Conservation (phyloP, 192 early-diverging fungal species). For the Phlyctochytrium arcticum region DNA sequence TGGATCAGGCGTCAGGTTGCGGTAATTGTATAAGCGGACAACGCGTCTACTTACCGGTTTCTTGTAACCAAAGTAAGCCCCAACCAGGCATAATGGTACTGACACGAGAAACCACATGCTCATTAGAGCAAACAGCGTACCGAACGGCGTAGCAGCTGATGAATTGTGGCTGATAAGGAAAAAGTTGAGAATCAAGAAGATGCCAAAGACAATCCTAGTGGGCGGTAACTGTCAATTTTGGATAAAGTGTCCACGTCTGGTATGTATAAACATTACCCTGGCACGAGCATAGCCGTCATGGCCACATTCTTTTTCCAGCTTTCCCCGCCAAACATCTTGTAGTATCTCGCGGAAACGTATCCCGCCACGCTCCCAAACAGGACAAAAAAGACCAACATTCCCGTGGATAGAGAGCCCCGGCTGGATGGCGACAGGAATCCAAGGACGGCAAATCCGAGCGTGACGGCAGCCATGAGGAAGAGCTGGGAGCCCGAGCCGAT, state of each 20-base stretch:
- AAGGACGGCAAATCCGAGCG: conserved; percentile 82
- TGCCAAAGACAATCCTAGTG: conserved; percentile 45
- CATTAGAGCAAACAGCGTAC: conserved; percentile 74
- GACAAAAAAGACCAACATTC: conserved; percentile 92
- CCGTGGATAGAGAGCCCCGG: conserved; percentile 88
- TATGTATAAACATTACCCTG: conserved; percentile 61
- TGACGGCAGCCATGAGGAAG: conserved; percentile 49
- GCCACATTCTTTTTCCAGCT: conserved; percentile 82
- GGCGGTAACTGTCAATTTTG: not conserved
- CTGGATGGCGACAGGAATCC: conserved; percentile 86
- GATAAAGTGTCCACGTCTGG: conserved; percentile 4
- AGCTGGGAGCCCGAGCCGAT: conserved; percentile 57
- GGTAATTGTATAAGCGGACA: not conserved
- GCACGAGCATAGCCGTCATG: conserved; percentile 78
- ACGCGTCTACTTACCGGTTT: conserved; percentile 33
- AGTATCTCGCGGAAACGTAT: conserved; percentile 81
- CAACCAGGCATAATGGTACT: conserved; percentile 74
- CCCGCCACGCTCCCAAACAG: conserved; percentile 84
- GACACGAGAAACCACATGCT: conserved; percentile 78
- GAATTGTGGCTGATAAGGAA: conserved; percentile 84
- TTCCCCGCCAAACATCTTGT: conserved; percentile 91
- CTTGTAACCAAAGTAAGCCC: conserved; percentile 84
- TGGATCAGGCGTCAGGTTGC: conserved; percentile 2
- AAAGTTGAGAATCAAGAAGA: conserved; percentile 73
- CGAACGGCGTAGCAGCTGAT: conserved; percentile 87